These are phyloP conservation scores for Coemansia sp. DNA, from an alignment of 192 early-diverging fungal genomes.

Conservation along the genomic window DNA sequence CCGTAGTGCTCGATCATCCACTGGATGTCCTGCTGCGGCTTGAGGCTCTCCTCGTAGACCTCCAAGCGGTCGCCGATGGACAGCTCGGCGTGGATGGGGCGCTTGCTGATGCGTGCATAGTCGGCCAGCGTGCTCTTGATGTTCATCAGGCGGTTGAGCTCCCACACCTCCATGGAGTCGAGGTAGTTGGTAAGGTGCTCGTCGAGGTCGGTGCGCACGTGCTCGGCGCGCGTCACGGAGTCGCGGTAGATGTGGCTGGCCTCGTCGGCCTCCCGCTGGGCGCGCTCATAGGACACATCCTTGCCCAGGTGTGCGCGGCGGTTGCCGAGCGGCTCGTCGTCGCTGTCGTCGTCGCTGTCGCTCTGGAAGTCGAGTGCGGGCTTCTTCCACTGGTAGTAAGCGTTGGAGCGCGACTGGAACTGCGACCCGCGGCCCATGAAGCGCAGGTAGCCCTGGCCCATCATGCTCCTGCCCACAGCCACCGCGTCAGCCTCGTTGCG, in stretches of 20 bases:
- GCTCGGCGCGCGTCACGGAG: slow-evolving; percentile 65
- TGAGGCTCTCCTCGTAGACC: slow-evolving; percentile 72
- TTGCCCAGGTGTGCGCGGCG: slow-evolving; percentile 26
- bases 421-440: slow-evolving; percentile 70
- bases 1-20: slow-evolving; percentile 75
- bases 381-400: slow-evolving; percentile 74
- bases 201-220: slow-evolving; percentile 67
- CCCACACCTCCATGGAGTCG: slow-evolving; percentile 56
- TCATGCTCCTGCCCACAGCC: slow-evolving; percentile 69
- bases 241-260: slow-evolving; percentile 66
- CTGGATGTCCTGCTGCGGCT: slow-evolving; percentile 75
- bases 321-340: slow-evolving; percentile 51
- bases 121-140: slow-evolving; percentile 48
- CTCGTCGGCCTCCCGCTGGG: slow-evolving; percentile 61
- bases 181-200: slow-evolving; percentile 60
- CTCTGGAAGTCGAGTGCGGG: slow-evolving; percentile 57
- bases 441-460: slow-evolving; percentile 62
- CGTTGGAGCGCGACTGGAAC: slow-evolving; percentile 61
- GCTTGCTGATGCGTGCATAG: slow-evolving; percentile 39
- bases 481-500: slow-evolving; percentile 63
- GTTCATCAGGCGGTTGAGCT: slow-evolving; percentile 56
- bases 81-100: slow-evolving; percentile 38
- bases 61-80: slow-evolving; percentile 55
- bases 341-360: slow-evolving; percentile 50
- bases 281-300: slow-evolving; percentile 51